phyloP scores from a whole-genome alignment of 129 eudicot species.

The Lonicera japonica region DNA sequence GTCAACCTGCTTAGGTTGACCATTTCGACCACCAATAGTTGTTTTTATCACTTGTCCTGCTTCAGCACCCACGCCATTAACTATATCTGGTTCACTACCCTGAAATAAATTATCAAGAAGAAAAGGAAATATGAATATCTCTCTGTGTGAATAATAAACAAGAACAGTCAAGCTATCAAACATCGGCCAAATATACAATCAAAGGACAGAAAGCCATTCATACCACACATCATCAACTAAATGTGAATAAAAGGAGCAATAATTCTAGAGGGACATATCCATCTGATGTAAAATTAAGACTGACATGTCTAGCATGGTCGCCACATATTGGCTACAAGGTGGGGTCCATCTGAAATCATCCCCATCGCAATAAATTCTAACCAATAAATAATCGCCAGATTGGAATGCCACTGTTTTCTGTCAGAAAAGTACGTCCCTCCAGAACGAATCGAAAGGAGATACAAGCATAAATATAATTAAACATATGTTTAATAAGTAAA shows the following conservation, averaged over 20 bases:
- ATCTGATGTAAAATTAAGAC: no score
- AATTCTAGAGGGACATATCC: no score
- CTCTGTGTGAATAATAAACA: not conserved
- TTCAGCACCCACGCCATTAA: conserved; percentile 86
- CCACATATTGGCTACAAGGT: no score
- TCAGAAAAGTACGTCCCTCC: no score
- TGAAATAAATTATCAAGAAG: conserved; percentile 21
- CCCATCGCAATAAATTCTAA: no score
- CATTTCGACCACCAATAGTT: conserved; percentile 86
- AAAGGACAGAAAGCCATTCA: not conserved
- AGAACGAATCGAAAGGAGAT: no score
- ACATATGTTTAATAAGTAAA: not conserved
- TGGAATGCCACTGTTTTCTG: no score
- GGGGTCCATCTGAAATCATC: no score
- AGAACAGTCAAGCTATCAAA: not conserved
- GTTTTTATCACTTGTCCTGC: conserved; percentile 92
- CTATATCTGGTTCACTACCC: conserved; percentile 92
- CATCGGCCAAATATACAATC: not conserved
- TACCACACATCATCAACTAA: not conserved
- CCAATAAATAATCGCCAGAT: no score
- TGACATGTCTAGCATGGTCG: no score
- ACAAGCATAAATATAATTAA: not conserved
- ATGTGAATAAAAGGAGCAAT: not conserved
- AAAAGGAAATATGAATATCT: conserved; percentile 5
- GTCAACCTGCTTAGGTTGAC: conserved; percentile 87